Conservation (phyloP, 495 filamentous ascomycete species). For the Aspergillus saccharolyticus region DNA sequence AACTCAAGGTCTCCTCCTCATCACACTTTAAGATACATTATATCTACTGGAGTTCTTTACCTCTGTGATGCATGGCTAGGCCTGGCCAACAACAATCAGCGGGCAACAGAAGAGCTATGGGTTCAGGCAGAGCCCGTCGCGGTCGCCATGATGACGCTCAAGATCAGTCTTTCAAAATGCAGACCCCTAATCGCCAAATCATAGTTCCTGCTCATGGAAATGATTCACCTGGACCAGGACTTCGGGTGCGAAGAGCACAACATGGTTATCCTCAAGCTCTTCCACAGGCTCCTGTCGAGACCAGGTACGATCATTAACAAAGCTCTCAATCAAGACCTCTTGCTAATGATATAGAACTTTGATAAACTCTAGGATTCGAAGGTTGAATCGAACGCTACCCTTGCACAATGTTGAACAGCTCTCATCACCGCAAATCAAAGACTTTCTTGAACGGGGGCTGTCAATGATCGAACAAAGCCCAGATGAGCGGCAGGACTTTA, state of each 20-base stretch:
- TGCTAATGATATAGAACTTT: not conserved
- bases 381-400: not conserved
- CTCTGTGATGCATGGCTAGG: not conserved
- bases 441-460: not conserved
- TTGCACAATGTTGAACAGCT: not conserved
- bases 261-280: not conserved
- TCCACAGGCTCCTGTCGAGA: not conserved
- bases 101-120: not conserved
- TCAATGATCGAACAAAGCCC: not conserved
- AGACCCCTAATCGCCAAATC: not conserved
- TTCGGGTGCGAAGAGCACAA: not conserved
- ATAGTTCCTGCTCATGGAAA: not conserved
- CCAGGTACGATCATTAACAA: not conserved
- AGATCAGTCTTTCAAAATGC: not conserved
- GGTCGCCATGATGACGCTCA: not conserved
- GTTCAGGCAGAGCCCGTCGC: not conserved
- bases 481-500: not conserved
- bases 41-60: too few relatives aligned
- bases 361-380: not conserved
- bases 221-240: not conserved
- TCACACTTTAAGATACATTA: too few relatives aligned
- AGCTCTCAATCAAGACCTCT: not conserved
- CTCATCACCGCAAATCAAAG: not conserved
- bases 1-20: too few relatives aligned
- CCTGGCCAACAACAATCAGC: not conserved